Evolutionary conservation across 148 eudicot species (phyloP).

Genomic region (Suaeda aralocaspica): DNA sequence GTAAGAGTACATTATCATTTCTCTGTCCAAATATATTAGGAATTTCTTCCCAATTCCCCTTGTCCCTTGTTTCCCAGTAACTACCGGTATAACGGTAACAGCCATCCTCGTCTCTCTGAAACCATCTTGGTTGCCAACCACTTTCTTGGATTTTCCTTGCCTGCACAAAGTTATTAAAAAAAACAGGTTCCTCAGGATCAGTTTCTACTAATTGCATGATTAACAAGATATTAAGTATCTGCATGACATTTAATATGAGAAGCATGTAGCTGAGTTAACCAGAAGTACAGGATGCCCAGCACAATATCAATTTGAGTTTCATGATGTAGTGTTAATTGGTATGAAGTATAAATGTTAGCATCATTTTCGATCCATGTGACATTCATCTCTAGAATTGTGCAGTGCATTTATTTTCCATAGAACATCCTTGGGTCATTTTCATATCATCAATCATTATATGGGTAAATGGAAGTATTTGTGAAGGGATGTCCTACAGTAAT

Average conservation of each 20-base stretch:
- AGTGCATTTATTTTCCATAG: neutral
- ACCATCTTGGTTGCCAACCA: constrained; percentile 98
- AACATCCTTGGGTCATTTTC: neutral
- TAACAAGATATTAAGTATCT: neutral
- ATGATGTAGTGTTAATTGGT: too few relatives aligned
- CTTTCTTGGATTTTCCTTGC: constrained; percentile 92
- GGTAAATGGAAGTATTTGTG: neutral
- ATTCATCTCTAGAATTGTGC: neutral
- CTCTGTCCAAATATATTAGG: constrained; percentile 69
- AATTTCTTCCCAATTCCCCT: constrained; percentile 65
- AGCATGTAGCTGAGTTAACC: neutral
- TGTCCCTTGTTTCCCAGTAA: constrained; percentile 88
- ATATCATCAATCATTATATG: neutral
- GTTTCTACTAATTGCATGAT: neutral
- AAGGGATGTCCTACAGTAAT: constrained; percentile 1
- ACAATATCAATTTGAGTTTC: too few relatives aligned
- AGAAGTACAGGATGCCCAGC: too few relatives aligned
- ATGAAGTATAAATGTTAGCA: neutral
- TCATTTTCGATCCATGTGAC: neutral
- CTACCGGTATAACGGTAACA: constrained; percentile 76
- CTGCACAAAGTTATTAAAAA: constrained; percentile 29
- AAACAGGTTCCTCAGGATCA: neutral
- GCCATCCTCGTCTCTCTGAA: constrained; percentile 75
- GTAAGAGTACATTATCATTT: constrained; percentile 27
- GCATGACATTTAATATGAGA: too few relatives aligned